These are phyloP conservation scores for Mycosphaerella sp. DNA, from an alignment of 2,329 filamentous ascomycete genomes.

Conservation along the genomic window DNA sequence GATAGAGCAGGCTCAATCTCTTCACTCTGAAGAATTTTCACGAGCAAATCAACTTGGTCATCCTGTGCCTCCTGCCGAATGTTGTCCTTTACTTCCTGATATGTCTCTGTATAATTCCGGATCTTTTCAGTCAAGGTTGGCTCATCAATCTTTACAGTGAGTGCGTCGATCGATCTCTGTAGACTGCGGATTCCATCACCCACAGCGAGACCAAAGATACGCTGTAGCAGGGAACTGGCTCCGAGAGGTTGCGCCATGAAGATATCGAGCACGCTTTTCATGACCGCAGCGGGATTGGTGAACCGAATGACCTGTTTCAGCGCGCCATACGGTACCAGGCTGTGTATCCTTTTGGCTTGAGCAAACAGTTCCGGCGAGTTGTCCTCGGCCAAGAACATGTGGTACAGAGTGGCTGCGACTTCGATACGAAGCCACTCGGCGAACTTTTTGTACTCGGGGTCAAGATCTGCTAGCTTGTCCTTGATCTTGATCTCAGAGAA, in stretches of 20 bases:
- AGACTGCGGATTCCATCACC: constrained; percentile 83
- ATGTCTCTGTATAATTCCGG: constrained; percentile 66
- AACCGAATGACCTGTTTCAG: constrained; percentile 97
- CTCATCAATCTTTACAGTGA: constrained; percentile 75
- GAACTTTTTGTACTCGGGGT: constrained; percentile 94
- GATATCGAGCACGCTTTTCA: constrained; percentile 90
- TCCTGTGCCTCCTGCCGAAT: constrained; percentile 66
- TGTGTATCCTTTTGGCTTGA: constrained; percentile 89
- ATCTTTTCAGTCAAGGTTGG: constrained; percentile 72
- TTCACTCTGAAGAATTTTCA: constrained; percentile 76
- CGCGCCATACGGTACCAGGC: constrained; percentile 83
- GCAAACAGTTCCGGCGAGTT: constrained; percentile 96
- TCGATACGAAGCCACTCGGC: constrained; percentile 98
- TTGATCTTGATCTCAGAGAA: constrained; percentile 93
- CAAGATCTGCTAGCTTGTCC: constrained; percentile 76
- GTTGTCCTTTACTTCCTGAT: constrained; percentile 65
- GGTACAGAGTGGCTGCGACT: constrained; percentile 91
- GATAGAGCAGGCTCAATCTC: constrained; percentile 64
- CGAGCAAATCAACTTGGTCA: constrained; percentile 77
- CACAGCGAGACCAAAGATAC: constrained; percentile 87
- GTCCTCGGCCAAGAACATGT: constrained; percentile 94
- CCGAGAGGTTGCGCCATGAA: constrained; percentile 96
- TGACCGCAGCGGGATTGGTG: constrained; percentile 91
- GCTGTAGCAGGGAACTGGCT: constrained; percentile 79
- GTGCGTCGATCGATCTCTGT: constrained; percentile 75